Evolutionary conservation across 2,329 filamentous ascomycete species (phyloP), one percentile per base, ranked within the genome.

Genomic region (Neonectria faginata): DNA sequence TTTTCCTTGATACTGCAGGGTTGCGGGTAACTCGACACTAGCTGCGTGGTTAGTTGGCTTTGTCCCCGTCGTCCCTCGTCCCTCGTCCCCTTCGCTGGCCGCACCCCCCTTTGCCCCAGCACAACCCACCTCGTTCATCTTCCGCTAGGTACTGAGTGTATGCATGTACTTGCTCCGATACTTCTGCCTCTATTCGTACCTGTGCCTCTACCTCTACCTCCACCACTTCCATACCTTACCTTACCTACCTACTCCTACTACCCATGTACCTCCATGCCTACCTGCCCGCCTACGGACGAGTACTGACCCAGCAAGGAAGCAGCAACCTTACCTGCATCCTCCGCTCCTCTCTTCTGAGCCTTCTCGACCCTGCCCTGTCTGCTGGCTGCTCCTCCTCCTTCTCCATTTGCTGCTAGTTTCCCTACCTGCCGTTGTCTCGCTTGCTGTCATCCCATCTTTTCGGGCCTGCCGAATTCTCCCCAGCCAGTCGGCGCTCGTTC

Each of bases 401-500:
- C 62, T 66, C 58, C 64, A 65, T 58, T 59, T 52, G 57, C 59
- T 70, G 50, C 62, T 68, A 52, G 57, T 41, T 57, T 22, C 45
- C 59, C 62, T 61, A 65, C 58, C 42, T 45, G 48, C 33, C 65
- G 63, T 63, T 70, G 67, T 64, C 62, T 68, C 59, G 64, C 70
- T 70, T 62, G 62, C 64, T 72, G 70, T 74, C 69, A 68, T 67
- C 65, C 67, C 70, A 69, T 73, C 54, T 57, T 57, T 68, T 72
- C 67, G 70, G 66, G 59, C 67, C 68, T 62, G 60, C 68, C 68
- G 61, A 69, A 60, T 66, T 64, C 51, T 52, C 53, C 54, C 62
- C 64, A 66, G 62, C 70, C 72, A 74, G 69, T 74, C 72, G 72
- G 72, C 67, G 67, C 67, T 66, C 60, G 60, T 65, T 68, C 68